Base-by-base conservation (phyloP, 2,329 filamentous ascomycete genomes). In the Colletotrichum somersetense region DNA sequence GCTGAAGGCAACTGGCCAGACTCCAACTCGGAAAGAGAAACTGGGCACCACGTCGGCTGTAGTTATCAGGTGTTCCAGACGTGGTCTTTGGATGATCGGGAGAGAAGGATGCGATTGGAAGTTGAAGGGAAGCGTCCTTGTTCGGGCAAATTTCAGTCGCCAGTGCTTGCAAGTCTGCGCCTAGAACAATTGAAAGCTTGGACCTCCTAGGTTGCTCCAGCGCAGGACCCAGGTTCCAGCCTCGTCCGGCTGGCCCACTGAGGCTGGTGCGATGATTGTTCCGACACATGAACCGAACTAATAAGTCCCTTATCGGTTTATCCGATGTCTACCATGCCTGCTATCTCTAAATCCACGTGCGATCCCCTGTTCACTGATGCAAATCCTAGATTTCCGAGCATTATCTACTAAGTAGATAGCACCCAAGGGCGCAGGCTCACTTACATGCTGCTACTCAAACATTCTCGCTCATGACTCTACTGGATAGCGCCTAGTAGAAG, bases 131-230 rank as follows among this genome's bases (percentile, higher is more conserved):
- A 52, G 35, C 66, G 66, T 67, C 69, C 48, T 55, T 63, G n/a
- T 20, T 53, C 66, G 48, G 66, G 38, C 61, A 72, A 72, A 70
- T 70, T 72, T 72, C 66, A 50, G 55, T 72, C 33, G 66, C 59
- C 61, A 55, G 55, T 59, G 38, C 59, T 61, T 33, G 61, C 65
- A 62, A 33, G n/a, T 40, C 52, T 64, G 50, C 50, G 52, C 62
- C 40, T 46, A 56, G 61, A 72, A 72, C 57, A 61, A 72, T 72
- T 70, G 66, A 69, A 65, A 72, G 70, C 70, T 72, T 72, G 70
- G 70, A 72, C 70, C 70, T 58, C 58, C 56, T 35, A 56, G 20
- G 62, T 64, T 53, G 30, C 55, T 62, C 40, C 55, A 55, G 48
- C 53, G 59, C 66, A 59, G 23, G 59, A 55, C 57, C 61, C 66